A percentile compares a stretch with the other conserved stretches of the same genome.
These are phyloP conservation scores for Ascochyta pisi DNA, from an alignment of 2,329 filamentous ascomycete species.

Conservation along the genomic window DNA sequence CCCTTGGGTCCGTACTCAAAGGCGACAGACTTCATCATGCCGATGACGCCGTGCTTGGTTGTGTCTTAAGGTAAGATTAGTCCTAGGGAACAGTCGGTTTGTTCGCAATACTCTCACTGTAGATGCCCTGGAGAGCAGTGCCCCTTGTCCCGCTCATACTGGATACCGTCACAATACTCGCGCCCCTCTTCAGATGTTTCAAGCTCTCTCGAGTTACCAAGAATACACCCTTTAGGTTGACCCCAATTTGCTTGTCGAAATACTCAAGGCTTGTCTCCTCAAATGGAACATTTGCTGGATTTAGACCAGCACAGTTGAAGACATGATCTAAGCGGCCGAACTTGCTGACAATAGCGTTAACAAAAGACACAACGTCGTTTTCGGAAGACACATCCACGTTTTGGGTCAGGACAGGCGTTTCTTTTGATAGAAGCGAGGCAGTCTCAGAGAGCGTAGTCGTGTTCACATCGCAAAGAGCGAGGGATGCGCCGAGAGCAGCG, in stretches of 20 bases:
- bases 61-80: no score
- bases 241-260: not conserved
- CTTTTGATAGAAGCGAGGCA: no score
- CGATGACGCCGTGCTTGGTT: not conserved
- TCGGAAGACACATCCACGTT: conserved; percentile 57
- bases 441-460: no score
- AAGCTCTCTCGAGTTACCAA: conserved; percentile 48
- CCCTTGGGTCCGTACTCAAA: no score
- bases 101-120: not conserved
- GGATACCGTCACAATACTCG: conserved; percentile 16
- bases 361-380: conserved; percentile 51
- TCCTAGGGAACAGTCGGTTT: not conserved
- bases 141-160: conserved; percentile 11
- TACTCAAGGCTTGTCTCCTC: conserved; percentile 38
- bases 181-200: conserved; percentile 33
- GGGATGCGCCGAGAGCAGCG: no score
- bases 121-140: conserved; percentile 10
- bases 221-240: conserved; percentile 2
- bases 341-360: conserved; percentile 47
- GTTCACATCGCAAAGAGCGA: no score
- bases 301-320: conserved; percentile 57
- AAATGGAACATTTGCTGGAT: conserved; percentile 53
- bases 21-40: no score
- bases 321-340: conserved; percentile 51
- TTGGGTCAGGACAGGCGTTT: not conserved